Evolutionary conservation across 129 eudicot genomes (phyloP).

Genomic region (Mikania micrantha): DNA sequence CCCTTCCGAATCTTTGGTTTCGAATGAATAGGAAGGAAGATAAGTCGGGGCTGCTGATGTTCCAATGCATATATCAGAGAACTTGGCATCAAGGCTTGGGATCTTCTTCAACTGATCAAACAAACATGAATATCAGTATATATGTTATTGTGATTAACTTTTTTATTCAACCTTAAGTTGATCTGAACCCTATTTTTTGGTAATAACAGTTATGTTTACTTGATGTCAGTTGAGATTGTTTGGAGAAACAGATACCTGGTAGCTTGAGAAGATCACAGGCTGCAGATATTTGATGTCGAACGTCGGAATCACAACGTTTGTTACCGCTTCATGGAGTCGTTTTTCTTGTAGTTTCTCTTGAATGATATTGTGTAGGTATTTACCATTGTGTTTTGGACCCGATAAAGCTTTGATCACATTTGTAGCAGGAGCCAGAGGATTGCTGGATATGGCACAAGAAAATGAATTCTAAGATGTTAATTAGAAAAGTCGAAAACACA

Average conservation of each 20-base stretch:
- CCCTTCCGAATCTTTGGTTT: slow-evolving; percentile 17
- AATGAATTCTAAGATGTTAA: background rate
- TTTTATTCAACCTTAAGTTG: background rate
- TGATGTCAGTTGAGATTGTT: background rate
- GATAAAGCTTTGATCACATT: slow-evolving; percentile 19
- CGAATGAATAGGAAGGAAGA: slow-evolving; percentile 42
- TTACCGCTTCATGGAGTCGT: slow-evolving; percentile 35
- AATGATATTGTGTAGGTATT: slow-evolving; percentile 31
- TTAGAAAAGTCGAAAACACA: no score
- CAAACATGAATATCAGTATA: background rate
- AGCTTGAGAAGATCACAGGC: slow-evolving; percentile 50
- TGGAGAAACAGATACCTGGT: no score
- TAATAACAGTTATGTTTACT: background rate
- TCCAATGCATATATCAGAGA: slow-evolving; percentile 51
- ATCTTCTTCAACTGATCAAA: slow-evolving; percentile 22
- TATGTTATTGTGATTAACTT: no score
- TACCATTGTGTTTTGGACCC: slow-evolving; percentile 47
- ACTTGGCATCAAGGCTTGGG: slow-evolving; percentile 35
- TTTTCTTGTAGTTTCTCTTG: slow-evolving; percentile 15
- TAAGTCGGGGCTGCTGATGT: slow-evolving; percentile 69
- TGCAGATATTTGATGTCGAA: slow-evolving; percentile 50
- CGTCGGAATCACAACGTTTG: slow-evolving; percentile 58
- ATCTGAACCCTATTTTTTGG: background rate
- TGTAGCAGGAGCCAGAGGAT: slow-evolving; percentile 13
- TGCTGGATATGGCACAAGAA: background rate